Base-by-base conservation (phyloP, 495 filamentous ascomycete genomes). In the Terfezia claveryi region DNA sequence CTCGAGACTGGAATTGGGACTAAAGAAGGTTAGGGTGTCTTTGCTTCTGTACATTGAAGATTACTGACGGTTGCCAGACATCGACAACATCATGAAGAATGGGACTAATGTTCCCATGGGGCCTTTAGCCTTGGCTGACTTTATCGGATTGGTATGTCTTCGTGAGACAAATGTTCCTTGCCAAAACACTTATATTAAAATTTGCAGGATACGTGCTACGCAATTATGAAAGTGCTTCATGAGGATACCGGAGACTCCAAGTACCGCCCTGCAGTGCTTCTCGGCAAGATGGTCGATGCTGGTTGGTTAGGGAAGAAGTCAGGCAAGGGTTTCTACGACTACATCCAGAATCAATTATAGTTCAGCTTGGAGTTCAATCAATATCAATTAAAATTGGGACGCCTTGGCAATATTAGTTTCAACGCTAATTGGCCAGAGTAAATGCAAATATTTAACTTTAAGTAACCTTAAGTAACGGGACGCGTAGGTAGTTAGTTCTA, bases 41-140 rank as follows among this genome's bases (percentile, higher is more conserved):
- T 9, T 20, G 0, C 27, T 7, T 32, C 27, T 4, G 27, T 32
- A 32, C 27, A 32, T 20, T 7, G 27, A 32, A 7, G 7, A 32
- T 4, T 3, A 46, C 41, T 46, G 41, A 46, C 41, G 8, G 41
- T 46, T 0, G 12, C 41, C 17, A 46, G 41, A 88, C 59, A 96
- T 99, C 56, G 91, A 99, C 66, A 81, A 73, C 57, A 96, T 94
- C 61, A 99, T 99, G 91, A 95, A 94, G 77, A 94, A 93, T 59
- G 91, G 91, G 36, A 96, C 91, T 16, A 94, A 94, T 68, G 91
- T 96, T 51, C 91, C 92, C 9, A 99, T 99, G 91, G 91, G 91
- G 2, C 91, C 91, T 16, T 70, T 99, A 58, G 80, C 85, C 62
- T 68, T 99, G 65, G 91, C 91, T 8, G 91, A 99, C 68, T 96